phyloP scores from a whole-genome alignment of 2,329 filamentous ascomycete genomes.

The Diaporthe citrichinensis region DNA sequence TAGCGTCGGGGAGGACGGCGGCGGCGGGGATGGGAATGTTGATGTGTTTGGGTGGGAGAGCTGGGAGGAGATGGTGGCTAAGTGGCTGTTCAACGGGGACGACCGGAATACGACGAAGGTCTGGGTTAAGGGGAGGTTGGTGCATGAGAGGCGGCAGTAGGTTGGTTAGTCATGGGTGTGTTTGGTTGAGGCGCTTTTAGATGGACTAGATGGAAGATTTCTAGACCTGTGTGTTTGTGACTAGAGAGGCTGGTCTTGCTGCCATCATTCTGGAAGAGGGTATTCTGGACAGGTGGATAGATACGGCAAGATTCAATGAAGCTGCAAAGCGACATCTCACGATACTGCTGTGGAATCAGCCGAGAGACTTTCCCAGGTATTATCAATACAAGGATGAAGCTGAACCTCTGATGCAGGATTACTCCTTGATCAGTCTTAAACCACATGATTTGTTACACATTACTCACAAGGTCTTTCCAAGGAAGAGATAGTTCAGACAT shows the following conservation, averaged over 20 bases:
- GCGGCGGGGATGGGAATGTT: constrained; percentile 71
- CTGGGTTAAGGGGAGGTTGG: constrained; percentile 88
- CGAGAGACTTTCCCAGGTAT: neutral
- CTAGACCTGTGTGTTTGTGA: neutral
- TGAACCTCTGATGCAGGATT: too few species aligned
- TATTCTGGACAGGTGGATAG: neutral
- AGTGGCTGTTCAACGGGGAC: constrained; percentile 96
- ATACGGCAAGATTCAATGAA: neutral
- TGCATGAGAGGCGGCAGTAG: constrained; percentile 70
- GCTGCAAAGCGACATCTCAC: constrained; percentile 24
- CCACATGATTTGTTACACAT: too few species aligned
- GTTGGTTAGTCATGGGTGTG: neutral
- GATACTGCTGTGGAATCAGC: neutral
- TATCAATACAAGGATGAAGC: too few species aligned
- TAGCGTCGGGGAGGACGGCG: constrained; percentile 59
- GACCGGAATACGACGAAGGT: constrained; percentile 91
- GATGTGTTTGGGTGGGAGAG: constrained; percentile 93
- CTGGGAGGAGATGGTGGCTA: constrained; percentile 89
- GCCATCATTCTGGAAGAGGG: neutral
- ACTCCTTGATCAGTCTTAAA: too few species aligned
- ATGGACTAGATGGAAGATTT: constrained; percentile 1
- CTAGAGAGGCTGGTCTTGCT: neutral
- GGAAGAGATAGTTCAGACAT: too few species aligned
- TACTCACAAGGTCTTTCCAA: too few species aligned
- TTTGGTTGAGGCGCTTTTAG: neutral